Evolutionary conservation across 768 basidiomycete species (phyloP).

Genomic region (Phaeolepiota aurea): DNA sequence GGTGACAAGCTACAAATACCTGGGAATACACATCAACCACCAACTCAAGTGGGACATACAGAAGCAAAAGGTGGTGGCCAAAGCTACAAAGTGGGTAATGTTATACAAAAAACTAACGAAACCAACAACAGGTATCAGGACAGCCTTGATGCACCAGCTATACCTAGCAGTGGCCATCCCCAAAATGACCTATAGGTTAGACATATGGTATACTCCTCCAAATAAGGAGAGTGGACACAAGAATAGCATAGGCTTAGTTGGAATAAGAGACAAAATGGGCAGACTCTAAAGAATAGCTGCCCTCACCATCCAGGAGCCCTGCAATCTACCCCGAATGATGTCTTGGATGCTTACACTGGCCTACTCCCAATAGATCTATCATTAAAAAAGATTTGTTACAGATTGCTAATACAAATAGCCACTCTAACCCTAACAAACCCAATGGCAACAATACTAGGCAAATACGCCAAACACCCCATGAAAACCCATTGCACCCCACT

Average conservation of each 20-base stretch:
- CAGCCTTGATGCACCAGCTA: conserved; percentile 10
- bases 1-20: conserved; percentile 10
- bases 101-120: conserved; percentile 13
- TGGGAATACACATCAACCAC: conserved; percentile 21
- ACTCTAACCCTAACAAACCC: conserved; percentile 15
- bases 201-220: conserved; percentile 13
- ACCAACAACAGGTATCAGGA: conserved; percentile 10
- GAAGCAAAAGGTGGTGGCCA: conserved; percentile 5
- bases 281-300: conserved; percentile 7
- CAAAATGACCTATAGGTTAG: conserved; percentile 21
- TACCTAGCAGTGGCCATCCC: conserved; percentile 18
- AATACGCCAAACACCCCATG: conserved; percentile 2
- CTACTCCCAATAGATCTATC: conserved; percentile 11
- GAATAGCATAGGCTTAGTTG: conserved; percentile 7
- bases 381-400: conserved; percentile 8
- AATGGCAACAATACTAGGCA: conserved; percentile 6
- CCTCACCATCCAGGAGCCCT: conserved; percentile 9
- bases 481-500: conserved; percentile 6
- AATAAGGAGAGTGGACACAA: conserved; percentile 4
- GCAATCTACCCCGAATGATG: conserved; percentile 9
- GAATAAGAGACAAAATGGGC: not conserved
- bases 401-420: conserved; percentile 10
- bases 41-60: conserved; percentile 14
- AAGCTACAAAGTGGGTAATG: conserved; percentile 12
- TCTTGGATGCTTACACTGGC: conserved; percentile 13